These are phyloP conservation scores for Alternaria ventricosa DNA, from an alignment of 2,329 filamentous ascomycete genomes.

Conservation along the genomic window DNA sequence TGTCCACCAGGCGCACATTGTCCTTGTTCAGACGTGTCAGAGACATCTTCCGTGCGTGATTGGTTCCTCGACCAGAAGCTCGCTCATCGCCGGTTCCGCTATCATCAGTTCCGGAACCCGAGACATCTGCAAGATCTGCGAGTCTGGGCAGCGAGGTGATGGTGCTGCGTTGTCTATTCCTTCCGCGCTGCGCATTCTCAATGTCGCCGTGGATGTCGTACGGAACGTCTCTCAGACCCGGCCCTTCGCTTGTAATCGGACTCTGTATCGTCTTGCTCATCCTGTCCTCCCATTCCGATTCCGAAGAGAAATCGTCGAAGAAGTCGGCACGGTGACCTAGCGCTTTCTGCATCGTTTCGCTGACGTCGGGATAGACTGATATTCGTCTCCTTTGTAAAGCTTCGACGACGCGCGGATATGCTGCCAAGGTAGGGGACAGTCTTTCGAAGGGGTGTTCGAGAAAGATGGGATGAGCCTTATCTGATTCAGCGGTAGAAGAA, in stretches of 20 bases:
- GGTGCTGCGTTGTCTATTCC: conserved; percentile 17
- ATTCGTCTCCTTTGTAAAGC: conserved; percentile 24
- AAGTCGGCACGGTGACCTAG: conserved; percentile 32
- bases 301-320: conserved; percentile 36
- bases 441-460: conserved; percentile 33
- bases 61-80: conserved; percentile 4
- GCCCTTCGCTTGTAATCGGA: conserved; percentile 6
- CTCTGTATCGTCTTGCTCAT: conserved; percentile 24
- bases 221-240: conserved; percentile 9
- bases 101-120: conserved; percentile 1
- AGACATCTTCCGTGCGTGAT: conserved; percentile 32
- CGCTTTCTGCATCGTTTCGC: conserved; percentile 30
- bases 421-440: conserved; percentile 38
- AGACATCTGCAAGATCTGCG: conserved; percentile 12
- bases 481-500: conserved; percentile 13
- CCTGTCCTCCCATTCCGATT: conserved; percentile 32
- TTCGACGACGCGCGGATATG: conserved; percentile 36
- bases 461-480: conserved; percentile 34
- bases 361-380: conserved; percentile 32
- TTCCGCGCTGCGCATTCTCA: conserved; percentile 7
- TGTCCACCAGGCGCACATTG: conserved; percentile 31
- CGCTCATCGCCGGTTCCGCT: background rate
- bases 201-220: background rate
- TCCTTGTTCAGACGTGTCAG: conserved; percentile 30
- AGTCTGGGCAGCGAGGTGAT: conserved; percentile 25